Conservation (phyloP, 2,329 filamentous ascomycete genomes). For the Trichoderma sp. region DNA sequence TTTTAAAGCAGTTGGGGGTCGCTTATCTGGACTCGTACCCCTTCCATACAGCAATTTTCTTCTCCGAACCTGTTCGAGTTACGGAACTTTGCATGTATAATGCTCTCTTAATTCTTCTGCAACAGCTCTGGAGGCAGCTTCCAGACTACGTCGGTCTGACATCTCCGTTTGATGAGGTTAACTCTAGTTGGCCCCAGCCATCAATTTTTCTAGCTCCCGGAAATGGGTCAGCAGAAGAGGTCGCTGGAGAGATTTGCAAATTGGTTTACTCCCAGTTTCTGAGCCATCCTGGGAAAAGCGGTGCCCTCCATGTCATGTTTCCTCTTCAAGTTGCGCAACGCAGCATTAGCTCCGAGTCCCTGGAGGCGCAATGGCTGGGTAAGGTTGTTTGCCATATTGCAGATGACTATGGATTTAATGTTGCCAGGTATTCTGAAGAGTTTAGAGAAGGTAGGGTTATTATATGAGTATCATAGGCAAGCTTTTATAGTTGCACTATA, state of each 20-base stretch:
- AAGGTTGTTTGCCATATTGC: background rate
- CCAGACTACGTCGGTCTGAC: background rate
- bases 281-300: background rate
- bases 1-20: background rate
- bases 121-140: background rate
- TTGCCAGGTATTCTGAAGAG: background rate
- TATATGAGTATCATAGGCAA: background rate
- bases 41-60: background rate
- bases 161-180: background rate
- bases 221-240: background rate
- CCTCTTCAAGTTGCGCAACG: background rate
- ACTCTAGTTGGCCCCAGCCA: background rate
- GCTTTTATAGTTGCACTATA: background rate
- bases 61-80: background rate
- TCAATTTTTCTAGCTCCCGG: background rate
- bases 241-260: background rate
- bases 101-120: background rate
- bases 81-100: background rate
- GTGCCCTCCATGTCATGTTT: background rate
- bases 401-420: background rate
- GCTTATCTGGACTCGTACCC: background rate
- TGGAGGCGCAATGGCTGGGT: background rate
- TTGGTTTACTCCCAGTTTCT: slow-evolving; percentile 9
- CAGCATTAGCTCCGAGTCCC: background rate
- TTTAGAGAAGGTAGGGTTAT: background rate